Percentiles rank a stretch among this genome's conserved stretches.
Conservation (phyloP, 169 alveolate genomes). For the Plasmodium coatneyi region DNA sequence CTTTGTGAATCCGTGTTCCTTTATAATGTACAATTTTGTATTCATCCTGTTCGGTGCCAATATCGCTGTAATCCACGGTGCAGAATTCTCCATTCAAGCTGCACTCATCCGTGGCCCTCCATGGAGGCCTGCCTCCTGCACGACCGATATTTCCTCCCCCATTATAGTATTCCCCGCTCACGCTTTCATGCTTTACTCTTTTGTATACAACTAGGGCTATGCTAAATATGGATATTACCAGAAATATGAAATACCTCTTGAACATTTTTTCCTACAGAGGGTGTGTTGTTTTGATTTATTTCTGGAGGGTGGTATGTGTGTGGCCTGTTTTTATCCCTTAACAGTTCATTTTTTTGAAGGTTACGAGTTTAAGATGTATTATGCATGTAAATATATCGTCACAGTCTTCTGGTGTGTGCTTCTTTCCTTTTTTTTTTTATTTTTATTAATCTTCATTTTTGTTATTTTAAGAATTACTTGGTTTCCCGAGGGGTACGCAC, state of each 20-base stretch:
- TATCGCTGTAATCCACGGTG: neutral
- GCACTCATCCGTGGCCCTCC: neutral
- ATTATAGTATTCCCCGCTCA: neutral
- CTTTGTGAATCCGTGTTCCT: neutral
- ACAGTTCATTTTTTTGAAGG: neutral
- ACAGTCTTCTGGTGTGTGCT: neutral
- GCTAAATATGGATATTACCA: conserved; percentile 49
- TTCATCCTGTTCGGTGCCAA: neutral
- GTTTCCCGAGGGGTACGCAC: neutral
- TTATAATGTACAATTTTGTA: conserved; percentile 6
- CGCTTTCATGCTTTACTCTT: neutral
- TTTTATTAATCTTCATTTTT: neutral
- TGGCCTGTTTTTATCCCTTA: neutral
- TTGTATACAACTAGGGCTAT: conserved; percentile 40
- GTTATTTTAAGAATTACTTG: neutral
- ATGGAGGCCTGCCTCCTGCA: neutral
- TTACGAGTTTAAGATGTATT: neutral
- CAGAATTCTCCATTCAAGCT: neutral
- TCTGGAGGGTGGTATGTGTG: neutral
- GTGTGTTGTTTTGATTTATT: neutral
- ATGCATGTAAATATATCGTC: neutral
- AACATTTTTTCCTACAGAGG: conserved; percentile 29
- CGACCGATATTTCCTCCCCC: neutral
- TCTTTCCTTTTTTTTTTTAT: neutral
- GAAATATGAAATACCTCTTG: conserved; percentile 29